Evolutionary conservation across 192 early-diverging fungal genomes (phyloP).

Genomic region (Gigaspora rosea): DNA sequence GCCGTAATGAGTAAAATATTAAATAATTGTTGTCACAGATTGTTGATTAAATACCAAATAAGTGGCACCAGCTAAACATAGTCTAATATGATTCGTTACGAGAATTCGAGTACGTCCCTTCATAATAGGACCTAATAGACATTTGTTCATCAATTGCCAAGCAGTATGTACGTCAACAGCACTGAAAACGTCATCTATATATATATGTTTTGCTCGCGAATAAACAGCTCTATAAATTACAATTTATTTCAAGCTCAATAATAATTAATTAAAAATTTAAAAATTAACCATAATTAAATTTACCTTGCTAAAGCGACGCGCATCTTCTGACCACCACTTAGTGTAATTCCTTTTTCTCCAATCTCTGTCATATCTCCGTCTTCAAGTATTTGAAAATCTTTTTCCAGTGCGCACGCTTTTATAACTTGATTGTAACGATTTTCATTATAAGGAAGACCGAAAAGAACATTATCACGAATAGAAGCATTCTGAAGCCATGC

Average conservation of each 20-base stretch:
- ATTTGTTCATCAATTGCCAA: constrained; percentile 74
- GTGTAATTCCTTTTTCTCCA: constrained; percentile 86
- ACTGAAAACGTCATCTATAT: constrained; percentile 88
- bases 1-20: background rate
- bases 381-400: constrained; percentile 84
- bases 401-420: constrained; percentile 77
- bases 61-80: constrained; percentile 28
- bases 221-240: constrained; percentile 70
- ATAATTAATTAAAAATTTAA: constrained; percentile 8
- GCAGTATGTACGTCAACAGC: constrained; percentile 97
- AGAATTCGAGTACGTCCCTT: constrained; percentile 78
- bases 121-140: constrained; percentile 76
- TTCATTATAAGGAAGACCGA: constrained; percentile 81
- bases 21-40: background rate
- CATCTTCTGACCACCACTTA: constrained; percentile 93
- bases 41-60: background rate
- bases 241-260: constrained; percentile 9
- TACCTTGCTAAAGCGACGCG: constrained; percentile 65
- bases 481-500: constrained; percentile 62
- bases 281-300: constrained; percentile 66
- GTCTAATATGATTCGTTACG: constrained; percentile 83
- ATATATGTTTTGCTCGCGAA: constrained; percentile 58
- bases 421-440: constrained; percentile 54
- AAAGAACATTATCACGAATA: constrained; percentile 56
- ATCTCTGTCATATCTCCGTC: constrained; percentile 93